Evolutionary conservation across 2,329 filamentous ascomycete genomes (phyloP), one percentile per base, ranked within the genome.

Genomic region (Hypomyces perniciosus): DNA sequence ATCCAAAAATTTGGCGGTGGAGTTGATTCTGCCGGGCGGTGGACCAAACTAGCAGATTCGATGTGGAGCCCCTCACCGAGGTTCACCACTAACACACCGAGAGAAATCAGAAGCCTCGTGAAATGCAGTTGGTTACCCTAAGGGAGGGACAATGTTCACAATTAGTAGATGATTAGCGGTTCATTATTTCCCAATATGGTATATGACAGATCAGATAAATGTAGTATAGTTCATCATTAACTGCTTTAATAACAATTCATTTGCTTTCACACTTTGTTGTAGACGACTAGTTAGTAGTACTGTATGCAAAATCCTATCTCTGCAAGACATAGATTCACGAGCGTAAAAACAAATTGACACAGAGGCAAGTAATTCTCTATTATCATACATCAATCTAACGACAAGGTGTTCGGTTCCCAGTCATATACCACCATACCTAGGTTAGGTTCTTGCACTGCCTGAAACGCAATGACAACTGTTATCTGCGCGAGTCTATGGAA

Each of bases 21-120:
- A 54, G 44, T 31, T 50, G 44, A 64, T 70, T 70, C 64, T 71
- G 69, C 69, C 66, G 65, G 67, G 70, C 68, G 68, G 69, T 71
- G 62, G 8, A 20, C 5, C 4, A 2, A 4, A 40, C 30, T 52
- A 34, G 50, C 50, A 40, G 39, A 39, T 5, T 34, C 35, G 34
- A 30, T 42, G 46, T 40, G 42, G 35, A 37, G 34, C 13, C 5
- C 5, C 41, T 49, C 28, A 50, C 41, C 34, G 47, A 31, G 34
- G 13, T 12, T 9, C 30, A 20, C 20, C 20, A 20, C 20, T 20
- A 20, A 20, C 20, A 20, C 20, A 20, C 20, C 20, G 20, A 20
- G 20, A 20, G 20, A 20, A 20, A 20, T 20, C 20, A 20, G 20
- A 20, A 20, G 20, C 20, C 20, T 20, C 20, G 20, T 20, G 20